Evolutionary conservation across 106 monocot genomes (phyloP).

Genomic region (Dendrobium huoshanense): DNA sequence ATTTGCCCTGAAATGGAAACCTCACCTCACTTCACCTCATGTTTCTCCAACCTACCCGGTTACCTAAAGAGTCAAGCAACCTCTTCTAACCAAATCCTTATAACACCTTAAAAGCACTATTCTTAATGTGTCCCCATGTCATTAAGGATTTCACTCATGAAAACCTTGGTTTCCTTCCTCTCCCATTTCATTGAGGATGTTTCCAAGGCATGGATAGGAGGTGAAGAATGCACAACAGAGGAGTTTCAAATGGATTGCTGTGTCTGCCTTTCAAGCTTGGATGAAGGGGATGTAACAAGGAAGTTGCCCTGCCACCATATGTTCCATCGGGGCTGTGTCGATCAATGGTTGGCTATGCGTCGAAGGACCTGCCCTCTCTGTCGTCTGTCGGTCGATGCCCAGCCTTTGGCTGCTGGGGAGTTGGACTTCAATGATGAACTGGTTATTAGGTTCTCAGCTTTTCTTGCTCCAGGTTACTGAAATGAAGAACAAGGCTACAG

Average conservation of each 20-base stretch:
- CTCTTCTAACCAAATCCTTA: no score
- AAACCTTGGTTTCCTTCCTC: neutral
- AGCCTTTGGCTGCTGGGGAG: constrained; percentile 1
- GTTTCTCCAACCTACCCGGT: neutral
- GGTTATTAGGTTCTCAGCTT: neutral
- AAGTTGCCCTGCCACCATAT: constrained; percentile 43
- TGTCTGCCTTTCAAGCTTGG: constrained; percentile 18
- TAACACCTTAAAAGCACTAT: neutral
- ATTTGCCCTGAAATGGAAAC: neutral
- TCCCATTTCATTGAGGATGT: neutral
- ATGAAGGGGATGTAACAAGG: constrained; percentile 19
- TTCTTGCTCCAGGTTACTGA: constrained; percentile 1
- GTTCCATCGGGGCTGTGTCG: constrained; percentile 52
- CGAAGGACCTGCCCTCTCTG: constrained; percentile 57
- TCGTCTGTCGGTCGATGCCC: constrained; percentile 19
- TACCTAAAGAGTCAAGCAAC: neutral
- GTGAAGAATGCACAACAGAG: neutral
- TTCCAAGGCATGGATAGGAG: neutral
- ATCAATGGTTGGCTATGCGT: constrained; percentile 35
- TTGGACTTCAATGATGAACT: constrained; percentile 33
- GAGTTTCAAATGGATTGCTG: neutral
- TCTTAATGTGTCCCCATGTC: neutral
- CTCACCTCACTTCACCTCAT: neutral
- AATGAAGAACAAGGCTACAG: no score
- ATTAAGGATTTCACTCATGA: neutral